Evolutionary conservation across 2,329 filamentous ascomycete genomes (phyloP), one percentile per base, ranked within the genome.

Genomic region (Ceratocystis albifundus): DNA sequence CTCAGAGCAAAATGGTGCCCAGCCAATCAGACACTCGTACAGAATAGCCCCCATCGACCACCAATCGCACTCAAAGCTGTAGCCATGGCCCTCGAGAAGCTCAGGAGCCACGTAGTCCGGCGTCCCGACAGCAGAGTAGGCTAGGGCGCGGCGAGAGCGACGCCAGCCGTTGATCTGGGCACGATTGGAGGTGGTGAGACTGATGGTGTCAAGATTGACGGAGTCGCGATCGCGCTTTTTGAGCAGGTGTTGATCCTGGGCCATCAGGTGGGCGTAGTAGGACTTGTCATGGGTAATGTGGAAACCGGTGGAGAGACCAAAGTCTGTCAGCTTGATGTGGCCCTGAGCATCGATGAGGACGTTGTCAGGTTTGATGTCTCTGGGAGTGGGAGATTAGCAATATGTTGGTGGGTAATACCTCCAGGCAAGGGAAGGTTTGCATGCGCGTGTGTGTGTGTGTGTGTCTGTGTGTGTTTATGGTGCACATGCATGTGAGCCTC

Each of bases 311-410:
- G 94, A 97, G 32, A 99, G 83, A 77, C 94, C 94, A 71, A 99
- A 99, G 77, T 99, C 94, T 10, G 94, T 97, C 71, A 99, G 81
- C 79, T 99, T 99, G 77, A 99, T 94, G 76, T 99, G 94, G 65
- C 94, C 94, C 67, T 92, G 91, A 67, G 91, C 86, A 74, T 99
- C 94, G 62, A 99, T 85, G 61, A 99, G 83, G 74, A 99, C 97
- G 74, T 99, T 99, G 79, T 99, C 94, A 12, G 94, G 94, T 77
- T 99, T 99, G 80, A 99, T 99, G 73, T 99, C 94, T 81, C 93
- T 67, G 45, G 5, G 20, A 20, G 48, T 50, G 22, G 55, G 20
- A 28, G 53, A 48, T 41, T 41, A 41, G 36, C 36, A 41, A 41
- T 41, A 12, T 10, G 36, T 12, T 12, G 10, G 12, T 12, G 36